phyloP scores from a whole-genome alignment of 805 yeast genomes.

The Nakazawaea anatomiae region DNA sequence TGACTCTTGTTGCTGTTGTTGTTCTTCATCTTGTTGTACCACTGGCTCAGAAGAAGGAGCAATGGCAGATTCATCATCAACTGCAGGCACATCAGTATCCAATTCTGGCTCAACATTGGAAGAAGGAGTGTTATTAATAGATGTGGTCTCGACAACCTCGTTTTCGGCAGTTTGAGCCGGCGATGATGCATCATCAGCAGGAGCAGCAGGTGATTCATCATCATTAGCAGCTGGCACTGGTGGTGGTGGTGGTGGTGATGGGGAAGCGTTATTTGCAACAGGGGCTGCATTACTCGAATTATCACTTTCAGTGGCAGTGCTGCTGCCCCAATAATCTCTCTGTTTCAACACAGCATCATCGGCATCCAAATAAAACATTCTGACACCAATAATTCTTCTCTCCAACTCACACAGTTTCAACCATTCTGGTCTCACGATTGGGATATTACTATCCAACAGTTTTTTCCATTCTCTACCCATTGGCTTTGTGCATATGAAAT shows the following conservation, averaged over 20 bases:
- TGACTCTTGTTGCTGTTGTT: slow-evolving; percentile 1
- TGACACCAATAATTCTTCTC: slow-evolving; percentile 86
- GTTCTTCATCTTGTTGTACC: background rate
- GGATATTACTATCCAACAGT: slow-evolving; percentile 83
- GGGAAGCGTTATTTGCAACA: slow-evolving; percentile 1
- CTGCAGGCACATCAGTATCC: slow-evolving; percentile 12
- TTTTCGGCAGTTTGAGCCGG: slow-evolving; percentile 10
- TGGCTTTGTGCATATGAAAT: slow-evolving; percentile 72
- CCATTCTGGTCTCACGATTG: slow-evolving; percentile 96
- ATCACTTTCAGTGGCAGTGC: background rate
- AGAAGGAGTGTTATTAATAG: too few relatives aligned
- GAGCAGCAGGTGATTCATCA: slow-evolving; percentile 11
- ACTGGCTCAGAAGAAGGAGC: background rate
- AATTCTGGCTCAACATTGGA: too few relatives aligned
- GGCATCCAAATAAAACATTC: slow-evolving; percentile 71
- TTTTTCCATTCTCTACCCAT: slow-evolving; percentile 60
- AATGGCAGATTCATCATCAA: slow-evolving; percentile 10
- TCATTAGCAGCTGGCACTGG: slow-evolving; percentile 7
- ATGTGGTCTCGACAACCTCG: too few relatives aligned
- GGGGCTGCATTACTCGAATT: background rate
- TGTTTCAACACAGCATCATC: slow-evolving; percentile 35
- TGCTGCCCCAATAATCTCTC: slow-evolving; percentile 33
- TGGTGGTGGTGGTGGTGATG: background rate
- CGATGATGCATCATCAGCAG: slow-evolving; percentile 14
- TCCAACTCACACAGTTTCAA: slow-evolving; percentile 87